Conservation (phyloP, 2,329 filamentous ascomycete genomes). For the Pseudopyrenochaeta lycopersici region DNA sequence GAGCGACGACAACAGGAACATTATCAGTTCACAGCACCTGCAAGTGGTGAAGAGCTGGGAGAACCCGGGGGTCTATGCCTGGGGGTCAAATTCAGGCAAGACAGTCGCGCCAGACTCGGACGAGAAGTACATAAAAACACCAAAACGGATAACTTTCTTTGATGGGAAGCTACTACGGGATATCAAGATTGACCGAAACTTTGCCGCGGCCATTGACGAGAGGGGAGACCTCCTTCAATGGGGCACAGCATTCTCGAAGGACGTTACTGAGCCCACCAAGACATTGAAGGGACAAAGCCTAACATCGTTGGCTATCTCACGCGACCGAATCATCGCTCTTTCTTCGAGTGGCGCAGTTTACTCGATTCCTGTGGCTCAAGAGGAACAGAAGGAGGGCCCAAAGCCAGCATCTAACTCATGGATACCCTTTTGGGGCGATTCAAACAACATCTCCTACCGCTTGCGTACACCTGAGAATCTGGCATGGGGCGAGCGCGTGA, state of each 20-base stretch:
- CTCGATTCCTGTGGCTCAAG: slow-evolving; percentile 79
- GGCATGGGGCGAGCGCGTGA: slow-evolving; percentile 75
- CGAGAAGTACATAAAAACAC: slow-evolving; percentile 80
- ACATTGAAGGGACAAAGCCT: slow-evolving; percentile 87
- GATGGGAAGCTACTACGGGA: slow-evolving; percentile 85
- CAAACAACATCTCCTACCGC: slow-evolving; percentile 74
- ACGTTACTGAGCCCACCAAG: slow-evolving; percentile 68
- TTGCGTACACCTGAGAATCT: slow-evolving; percentile 72
- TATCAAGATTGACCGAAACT: slow-evolving; percentile 81
- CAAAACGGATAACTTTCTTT: slow-evolving; percentile 81
- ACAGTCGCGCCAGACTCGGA: slow-evolving; percentile 87
- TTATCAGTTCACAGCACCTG: slow-evolving; percentile 84
- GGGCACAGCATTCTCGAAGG: slow-evolving; percentile 78
- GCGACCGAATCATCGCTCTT: slow-evolving; percentile 83
- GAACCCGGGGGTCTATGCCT: slow-evolving; percentile 89
- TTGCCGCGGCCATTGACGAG: slow-evolving; percentile 87
- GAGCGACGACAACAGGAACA: slow-evolving; percentile 76
- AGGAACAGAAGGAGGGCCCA: slow-evolving; percentile 72
- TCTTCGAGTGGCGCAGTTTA: slow-evolving; percentile 80
- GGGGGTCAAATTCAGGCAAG: slow-evolving; percentile 86
- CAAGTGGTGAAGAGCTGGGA: slow-evolving; percentile 85
- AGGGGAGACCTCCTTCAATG: slow-evolving; percentile 91
- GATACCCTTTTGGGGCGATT: slow-evolving; percentile 76
- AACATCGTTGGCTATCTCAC: slow-evolving; percentile 76
- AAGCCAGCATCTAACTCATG: slow-evolving; percentile 74